Evolutionary conservation across 2,329 filamentous ascomycete genomes (phyloP), one percentile per base, ranked within the genome.

Genomic region (Colletotrichum abscissum): DNA sequence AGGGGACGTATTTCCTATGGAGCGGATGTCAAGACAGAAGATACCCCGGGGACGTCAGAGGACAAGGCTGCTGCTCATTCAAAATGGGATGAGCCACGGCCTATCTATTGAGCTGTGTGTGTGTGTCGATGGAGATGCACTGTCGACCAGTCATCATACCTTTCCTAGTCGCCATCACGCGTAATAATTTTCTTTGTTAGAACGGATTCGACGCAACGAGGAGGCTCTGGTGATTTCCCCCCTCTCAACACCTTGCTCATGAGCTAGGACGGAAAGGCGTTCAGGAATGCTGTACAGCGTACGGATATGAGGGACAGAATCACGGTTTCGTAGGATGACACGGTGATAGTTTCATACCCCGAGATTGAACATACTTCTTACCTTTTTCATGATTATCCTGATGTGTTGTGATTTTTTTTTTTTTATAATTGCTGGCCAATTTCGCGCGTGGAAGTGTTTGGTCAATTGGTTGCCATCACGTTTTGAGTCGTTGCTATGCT

Each of bases 1-100:
- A 90, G 87, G 76, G 87, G 85, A 2, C 83, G 89, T n/a, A 84
- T 87, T 14, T 89, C 88, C 1, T 85, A 82, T 78, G 83, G 82
- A 8, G 60, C 54, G 35, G 84, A 85, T 30, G 76, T 84, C 54
- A 83, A 81, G 76, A 76, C 78, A 11, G 84, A 86, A 69, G 46
- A 83, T 79, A 67, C 69, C 22, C 73, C 71, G 12, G 73, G 73
- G 30, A 63, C 58, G 64, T 62, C 65, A 38, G 68, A 72, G 38
- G 73, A 69, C 19, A 71, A 66, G 54, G 38, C 46, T 22, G 63
- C 42, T n/a, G 56, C 71, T 5, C 76, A 78, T 46, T 76, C 77
- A 69, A 85, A 82, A 74, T 86, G 84, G 84, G 81, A 85, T 59
- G 83, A 86, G 75, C 72, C 82, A 35, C 79, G 84, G 69, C 84